Evolutionary conservation across 2,329 filamentous ascomycete genomes (phyloP).

Genomic region (Reticulascus tulasneorum): DNA sequence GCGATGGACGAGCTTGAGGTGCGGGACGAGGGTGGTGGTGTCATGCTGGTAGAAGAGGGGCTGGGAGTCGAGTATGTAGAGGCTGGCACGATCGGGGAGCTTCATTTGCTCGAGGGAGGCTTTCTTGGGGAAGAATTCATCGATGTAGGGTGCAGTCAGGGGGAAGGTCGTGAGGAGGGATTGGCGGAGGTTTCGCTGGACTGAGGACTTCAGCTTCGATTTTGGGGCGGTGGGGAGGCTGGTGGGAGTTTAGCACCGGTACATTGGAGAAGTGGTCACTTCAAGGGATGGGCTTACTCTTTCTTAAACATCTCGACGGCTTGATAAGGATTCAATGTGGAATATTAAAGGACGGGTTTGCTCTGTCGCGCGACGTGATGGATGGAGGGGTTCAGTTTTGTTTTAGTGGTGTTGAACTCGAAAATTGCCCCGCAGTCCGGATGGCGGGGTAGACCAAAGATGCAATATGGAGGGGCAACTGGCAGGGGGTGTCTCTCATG

Average conservation of each 20-base stretch:
- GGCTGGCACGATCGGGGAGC: conserved; percentile 82
- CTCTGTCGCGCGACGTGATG: no score
- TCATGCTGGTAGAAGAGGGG: conserved; percentile 91
- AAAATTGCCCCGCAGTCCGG: conserved; percentile 15
- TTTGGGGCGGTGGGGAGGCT: conserved; percentile 76
- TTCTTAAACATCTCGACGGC: conserved; percentile 79
- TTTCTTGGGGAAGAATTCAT: conserved; percentile 94
- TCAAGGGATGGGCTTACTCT: conserved; percentile 57
- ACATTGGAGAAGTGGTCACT: conserved; percentile 4
- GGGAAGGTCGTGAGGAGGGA: conserved; percentile 84
- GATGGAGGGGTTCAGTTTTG: conserved; percentile 8
- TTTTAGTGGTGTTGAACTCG: conserved; percentile 13
- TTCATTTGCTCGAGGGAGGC: conserved; percentile 86
- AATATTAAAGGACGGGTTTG: no score
- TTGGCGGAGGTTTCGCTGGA: conserved; percentile 79
- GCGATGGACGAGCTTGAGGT: conserved; percentile 83
- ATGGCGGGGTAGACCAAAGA: conserved; percentile 22
- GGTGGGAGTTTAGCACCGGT: conserved; percentile 18
- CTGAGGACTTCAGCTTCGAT: conserved; percentile 96
- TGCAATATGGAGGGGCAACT: conserved; percentile 14
- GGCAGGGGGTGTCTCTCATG: no score
- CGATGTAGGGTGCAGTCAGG: conserved; percentile 79
- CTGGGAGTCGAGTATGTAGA: conserved; percentile 75
- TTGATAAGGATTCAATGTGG: conserved; percentile 1
- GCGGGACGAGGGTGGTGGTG: conserved; percentile 73